These are phyloP conservation scores for Sphaerobolus stellatus DNA, from an alignment of 1,284 basidiomycete species.

Conservation along the genomic window DNA sequence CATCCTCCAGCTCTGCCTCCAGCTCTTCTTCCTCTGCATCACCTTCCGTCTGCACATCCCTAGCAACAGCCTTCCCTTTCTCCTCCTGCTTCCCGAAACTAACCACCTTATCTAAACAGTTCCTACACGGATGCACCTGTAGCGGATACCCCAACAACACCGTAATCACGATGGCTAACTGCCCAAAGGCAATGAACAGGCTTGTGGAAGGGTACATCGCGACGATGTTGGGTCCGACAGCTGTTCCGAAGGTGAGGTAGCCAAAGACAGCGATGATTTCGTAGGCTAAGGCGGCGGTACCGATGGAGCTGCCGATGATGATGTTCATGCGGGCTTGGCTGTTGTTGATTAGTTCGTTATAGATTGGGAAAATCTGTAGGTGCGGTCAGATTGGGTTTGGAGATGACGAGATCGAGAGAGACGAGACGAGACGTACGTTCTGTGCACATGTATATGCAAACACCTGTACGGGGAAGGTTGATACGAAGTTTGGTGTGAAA, in stretches of 20 bases:
- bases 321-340: constrained; percentile 82
- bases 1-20: constrained; percentile 44
- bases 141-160: constrained; percentile 91
- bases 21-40: constrained; percentile 26
- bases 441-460: constrained; percentile 92
- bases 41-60: no score
- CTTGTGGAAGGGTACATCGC: constrained; percentile 96
- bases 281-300: constrained; percentile 74
- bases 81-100: constrained; percentile 50
- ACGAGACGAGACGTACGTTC: constrained; percentile 58
- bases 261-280: constrained; percentile 86
- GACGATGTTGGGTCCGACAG: constrained; percentile 88
- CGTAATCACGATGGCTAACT: constrained; percentile 88
- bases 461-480: constrained; percentile 92
- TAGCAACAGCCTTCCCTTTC: constrained; percentile 22
- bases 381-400: constrained; percentile 23
- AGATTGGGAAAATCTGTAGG: constrained; percentile 90
- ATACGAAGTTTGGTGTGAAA: constrained; percentile 77
- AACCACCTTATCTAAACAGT: constrained; percentile 90
- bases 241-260: constrained; percentile 93
- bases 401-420: constrained; percentile 3
- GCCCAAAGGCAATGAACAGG: constrained; percentile 88
- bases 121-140: constrained; percentile 92
- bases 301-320: constrained; percentile 86
- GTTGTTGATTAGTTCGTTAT: constrained; percentile 87